phyloP scores from a whole-genome alignment of 2,329 filamentous ascomycete species.

The Myriosclerotinia curreyana region DNA sequence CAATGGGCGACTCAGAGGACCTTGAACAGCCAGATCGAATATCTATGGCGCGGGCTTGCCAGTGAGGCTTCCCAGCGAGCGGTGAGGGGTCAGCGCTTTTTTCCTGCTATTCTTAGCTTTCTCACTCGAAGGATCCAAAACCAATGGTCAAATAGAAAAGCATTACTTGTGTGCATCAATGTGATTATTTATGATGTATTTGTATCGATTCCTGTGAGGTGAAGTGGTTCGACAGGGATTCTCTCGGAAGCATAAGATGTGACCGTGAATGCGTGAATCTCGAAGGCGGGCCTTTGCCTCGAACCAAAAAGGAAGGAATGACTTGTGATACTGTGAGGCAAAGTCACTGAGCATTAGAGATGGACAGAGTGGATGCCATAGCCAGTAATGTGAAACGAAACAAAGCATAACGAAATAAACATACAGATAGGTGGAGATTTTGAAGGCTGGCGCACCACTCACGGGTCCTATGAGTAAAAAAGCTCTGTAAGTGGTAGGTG shows the following conservation, averaged over 20 bases:
- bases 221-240: conserved; percentile 36
- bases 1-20: conserved; percentile 38
- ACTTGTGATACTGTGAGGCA: conserved; percentile 23
- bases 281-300: conserved; percentile 25
- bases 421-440: conserved; percentile 30
- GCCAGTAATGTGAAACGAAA: conserved; percentile 28
- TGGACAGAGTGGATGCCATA: conserved; percentile 27
- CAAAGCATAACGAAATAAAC: conserved; percentile 26
- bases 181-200: conserved; percentile 28
- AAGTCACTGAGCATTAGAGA: conserved; percentile 27
- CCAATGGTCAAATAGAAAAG: conserved; percentile 28
- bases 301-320: conserved; percentile 21
- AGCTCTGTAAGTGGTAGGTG: conserved; percentile 30
- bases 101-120: conserved; percentile 31
- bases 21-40: conserved; percentile 45
- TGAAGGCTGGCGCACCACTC: conserved; percentile 32
- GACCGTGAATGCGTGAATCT: conserved; percentile 23
- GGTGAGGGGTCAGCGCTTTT: conserved; percentile 30
- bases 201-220: conserved; percentile 32
- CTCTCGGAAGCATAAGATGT: conserved; percentile 24
- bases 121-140: conserved; percentile 25
- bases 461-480: conserved; percentile 26
- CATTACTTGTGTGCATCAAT: conserved; percentile 30
- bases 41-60: conserved; percentile 30
- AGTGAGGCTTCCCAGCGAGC: conserved; percentile 34